These are phyloP conservation scores for Carex scoparia DNA, from an alignment of 176 grass and related monocot species.

Conservation along the genomic window DNA sequence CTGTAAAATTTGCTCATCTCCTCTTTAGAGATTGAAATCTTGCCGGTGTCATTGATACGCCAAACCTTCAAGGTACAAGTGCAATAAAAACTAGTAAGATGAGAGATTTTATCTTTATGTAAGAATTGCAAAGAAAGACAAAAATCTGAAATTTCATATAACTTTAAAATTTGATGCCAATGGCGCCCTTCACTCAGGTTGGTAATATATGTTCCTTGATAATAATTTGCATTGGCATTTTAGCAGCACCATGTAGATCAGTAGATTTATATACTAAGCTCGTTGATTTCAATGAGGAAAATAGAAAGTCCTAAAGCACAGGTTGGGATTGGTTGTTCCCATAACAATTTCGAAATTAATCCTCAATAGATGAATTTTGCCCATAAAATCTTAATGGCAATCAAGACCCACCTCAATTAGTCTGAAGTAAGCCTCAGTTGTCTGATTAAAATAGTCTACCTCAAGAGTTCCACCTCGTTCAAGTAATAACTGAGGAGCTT, in stretches of 20 bases:
- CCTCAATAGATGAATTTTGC: background rate
- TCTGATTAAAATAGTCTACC: conserved; percentile 32
- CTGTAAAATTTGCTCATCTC: conserved; percentile 86
- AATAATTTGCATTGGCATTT: too few relatives aligned
- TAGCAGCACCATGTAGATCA: too few relatives aligned
- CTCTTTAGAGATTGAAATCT: conserved; percentile 70
- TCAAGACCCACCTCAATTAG: background rate
- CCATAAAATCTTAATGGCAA: background rate
- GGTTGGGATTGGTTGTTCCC: background rate
- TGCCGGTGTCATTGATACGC: conserved; percentile 47
- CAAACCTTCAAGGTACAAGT: conserved; percentile 60
- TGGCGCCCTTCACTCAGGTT: background rate
- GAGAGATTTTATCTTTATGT: background rate
- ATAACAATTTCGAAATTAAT: background rate
- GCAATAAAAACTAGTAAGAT: background rate
- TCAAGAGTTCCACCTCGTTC: conserved; percentile 77
- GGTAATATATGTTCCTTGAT: background rate
- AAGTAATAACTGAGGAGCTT: conserved; percentile 84
- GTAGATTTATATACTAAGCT: too few relatives aligned
- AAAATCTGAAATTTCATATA: too few relatives aligned
- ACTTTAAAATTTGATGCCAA: too few relatives aligned
- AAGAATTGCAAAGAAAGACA: background rate
- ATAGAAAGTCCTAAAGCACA: too few relatives aligned
- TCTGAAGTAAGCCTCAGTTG: background rate
- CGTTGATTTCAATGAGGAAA: too few relatives aligned